Percentiles rank a stretch among this genome's conserved stretches.
Conservation (phyloP, 805 yeast species). For the Barnettozyma vustinii region DNA sequence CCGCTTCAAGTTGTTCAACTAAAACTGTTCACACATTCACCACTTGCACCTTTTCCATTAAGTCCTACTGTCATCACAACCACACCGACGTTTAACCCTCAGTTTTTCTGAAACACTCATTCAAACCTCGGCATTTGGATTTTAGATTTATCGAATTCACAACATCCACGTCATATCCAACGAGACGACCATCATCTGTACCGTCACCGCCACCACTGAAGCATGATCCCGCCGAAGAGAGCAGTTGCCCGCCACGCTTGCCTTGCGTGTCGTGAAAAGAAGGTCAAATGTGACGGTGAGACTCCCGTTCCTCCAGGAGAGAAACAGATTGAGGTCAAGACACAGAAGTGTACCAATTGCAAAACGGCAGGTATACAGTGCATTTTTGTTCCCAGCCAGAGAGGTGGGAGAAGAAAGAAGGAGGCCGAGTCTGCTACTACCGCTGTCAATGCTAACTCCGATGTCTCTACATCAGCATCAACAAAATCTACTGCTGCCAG, state of each 20-base stretch:
- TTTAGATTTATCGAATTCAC: background rate
- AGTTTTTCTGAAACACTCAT: background rate
- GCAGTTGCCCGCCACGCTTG: slow-evolving; percentile 60
- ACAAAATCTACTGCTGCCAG: background rate
- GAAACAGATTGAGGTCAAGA: slow-evolving; percentile 22
- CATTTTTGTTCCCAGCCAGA: slow-evolving; percentile 48
- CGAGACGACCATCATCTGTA: too few relatives aligned
- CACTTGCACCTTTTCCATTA: too few relatives aligned
- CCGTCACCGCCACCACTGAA: too few relatives aligned
- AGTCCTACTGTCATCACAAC: too few relatives aligned
- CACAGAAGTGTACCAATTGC: slow-evolving; percentile 45
- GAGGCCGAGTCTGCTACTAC: background rate
- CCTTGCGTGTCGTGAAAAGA: slow-evolving; percentile 57
- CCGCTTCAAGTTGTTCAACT: background rate
- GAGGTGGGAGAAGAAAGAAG: slow-evolving; percentile 49
- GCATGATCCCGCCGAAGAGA: slow-evolving; percentile 24
- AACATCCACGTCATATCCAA: too few relatives aligned
- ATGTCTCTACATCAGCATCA: background rate
- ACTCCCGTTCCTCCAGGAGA: slow-evolving; percentile 25
- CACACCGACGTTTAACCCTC: too few relatives aligned
- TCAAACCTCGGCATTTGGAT: background rate
- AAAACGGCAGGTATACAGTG: slow-evolving; percentile 40
- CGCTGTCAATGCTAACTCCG: background rate
- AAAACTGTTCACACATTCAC: too few relatives aligned
- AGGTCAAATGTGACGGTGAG: slow-evolving; percentile 64